phyloP scores from a whole-genome alignment of 1,139 yeast genomes.

The Geotrichum aggregatum region DNA sequence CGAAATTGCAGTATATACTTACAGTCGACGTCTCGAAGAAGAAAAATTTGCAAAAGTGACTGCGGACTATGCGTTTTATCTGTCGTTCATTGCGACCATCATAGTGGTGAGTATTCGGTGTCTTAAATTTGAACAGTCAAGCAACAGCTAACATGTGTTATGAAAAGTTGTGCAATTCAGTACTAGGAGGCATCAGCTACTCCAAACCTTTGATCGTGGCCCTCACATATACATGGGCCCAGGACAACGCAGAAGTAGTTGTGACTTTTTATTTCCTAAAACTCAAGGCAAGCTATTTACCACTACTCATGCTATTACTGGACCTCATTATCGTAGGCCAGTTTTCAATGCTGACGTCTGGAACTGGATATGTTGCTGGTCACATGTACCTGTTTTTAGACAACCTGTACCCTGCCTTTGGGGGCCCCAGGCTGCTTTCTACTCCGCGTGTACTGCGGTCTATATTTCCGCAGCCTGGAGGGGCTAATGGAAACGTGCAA shows the following conservation, averaged over 20 bases:
- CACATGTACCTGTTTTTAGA: constrained; percentile 37
- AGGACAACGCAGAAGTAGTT: constrained; percentile 34
- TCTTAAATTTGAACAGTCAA: too few relatives aligned
- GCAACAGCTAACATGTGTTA: too few relatives aligned
- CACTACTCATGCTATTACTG: constrained; percentile 34
- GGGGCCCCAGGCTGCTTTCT: constrained; percentile 27
- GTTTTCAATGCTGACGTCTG: constrained; percentile 28
- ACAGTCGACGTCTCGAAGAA: constrained; percentile 35
- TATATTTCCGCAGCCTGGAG: constrained; percentile 25
- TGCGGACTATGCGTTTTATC: constrained; percentile 36
- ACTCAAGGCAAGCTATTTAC: constrained; percentile 37
- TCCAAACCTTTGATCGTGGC: constrained; percentile 33
- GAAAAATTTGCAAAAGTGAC: constrained; percentile 32
- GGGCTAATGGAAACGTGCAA: constrained; percentile 15
- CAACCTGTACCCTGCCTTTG: constrained; percentile 26
- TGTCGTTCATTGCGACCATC: constrained; percentile 31
- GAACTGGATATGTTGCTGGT: constrained; percentile 38
- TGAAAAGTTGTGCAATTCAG: constrained; percentile 24
- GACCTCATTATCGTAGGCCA: constrained; percentile 35
- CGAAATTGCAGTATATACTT: constrained; percentile 33
- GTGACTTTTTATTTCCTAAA: constrained; percentile 35
- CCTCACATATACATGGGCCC: constrained; percentile 40
- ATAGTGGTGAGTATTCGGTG: constrained; percentile 35
- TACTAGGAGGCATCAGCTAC: constrained; percentile 29
- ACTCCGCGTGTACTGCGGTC: constrained; percentile 30